Conservation (phyloP, 768 basidiomycete species). For the Pleurotus tuoliensis region DNA sequence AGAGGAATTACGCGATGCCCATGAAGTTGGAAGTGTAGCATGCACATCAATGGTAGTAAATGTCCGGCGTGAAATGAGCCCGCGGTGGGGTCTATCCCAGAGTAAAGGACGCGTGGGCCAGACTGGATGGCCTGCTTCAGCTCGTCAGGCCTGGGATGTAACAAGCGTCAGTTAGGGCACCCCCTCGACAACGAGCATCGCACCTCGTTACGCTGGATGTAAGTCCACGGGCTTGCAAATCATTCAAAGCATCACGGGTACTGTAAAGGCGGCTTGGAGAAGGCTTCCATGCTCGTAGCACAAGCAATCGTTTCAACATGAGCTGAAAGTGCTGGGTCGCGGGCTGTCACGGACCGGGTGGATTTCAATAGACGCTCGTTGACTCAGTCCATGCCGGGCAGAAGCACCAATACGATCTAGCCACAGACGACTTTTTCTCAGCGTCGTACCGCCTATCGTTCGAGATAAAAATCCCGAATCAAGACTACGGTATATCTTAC, state of each 20-base stretch:
- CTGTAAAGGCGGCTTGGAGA: background rate
- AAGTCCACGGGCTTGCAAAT: conserved; percentile 42
- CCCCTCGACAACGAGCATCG: background rate
- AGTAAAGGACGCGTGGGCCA: conserved; percentile 67
- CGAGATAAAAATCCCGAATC: too few relatives aligned
- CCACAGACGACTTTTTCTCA: too few relatives aligned
- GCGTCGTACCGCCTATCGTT: too few relatives aligned
- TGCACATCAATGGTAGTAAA: conserved; percentile 78
- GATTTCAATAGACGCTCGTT: too few relatives aligned
- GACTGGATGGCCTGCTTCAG: background rate
- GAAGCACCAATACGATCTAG: too few relatives aligned
- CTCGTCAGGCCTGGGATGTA: background rate
- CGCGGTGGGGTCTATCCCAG: conserved; percentile 92
- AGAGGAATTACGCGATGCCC: conserved; percentile 84
- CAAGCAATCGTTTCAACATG: background rate
- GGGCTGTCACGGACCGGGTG: too few relatives aligned
- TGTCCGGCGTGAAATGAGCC: conserved; percentile 90
- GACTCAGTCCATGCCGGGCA: too few relatives aligned
- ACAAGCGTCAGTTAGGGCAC: too few relatives aligned
- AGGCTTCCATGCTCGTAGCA: conserved; percentile 1
- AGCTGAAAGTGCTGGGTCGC: too few relatives aligned
- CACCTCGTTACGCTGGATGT: conserved; percentile 46
- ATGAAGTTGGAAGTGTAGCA: conserved; percentile 84
- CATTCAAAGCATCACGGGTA: conserved; percentile 28
- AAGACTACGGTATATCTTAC: too few relatives aligned